Conservation (phyloP, 1,284 basidiomycete species). For the Puccinia horiana region DNA sequence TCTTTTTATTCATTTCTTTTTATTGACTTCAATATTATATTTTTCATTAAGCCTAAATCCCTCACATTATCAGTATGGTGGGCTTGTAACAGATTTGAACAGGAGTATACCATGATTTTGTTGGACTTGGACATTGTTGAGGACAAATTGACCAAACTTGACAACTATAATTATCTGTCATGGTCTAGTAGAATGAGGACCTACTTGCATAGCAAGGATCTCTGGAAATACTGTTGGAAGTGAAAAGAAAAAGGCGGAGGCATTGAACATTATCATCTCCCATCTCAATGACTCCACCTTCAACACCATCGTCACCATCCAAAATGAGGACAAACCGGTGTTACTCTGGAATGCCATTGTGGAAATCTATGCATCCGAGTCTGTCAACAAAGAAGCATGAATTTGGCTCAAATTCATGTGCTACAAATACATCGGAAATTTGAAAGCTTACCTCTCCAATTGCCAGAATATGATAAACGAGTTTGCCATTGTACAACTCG, state of each 20-base stretch:
- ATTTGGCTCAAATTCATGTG: conserved; percentile 8
- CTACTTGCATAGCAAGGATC: not conserved
- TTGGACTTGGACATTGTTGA: not conserved
- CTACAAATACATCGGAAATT: not conserved
- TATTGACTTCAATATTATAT: too few relatives aligned
- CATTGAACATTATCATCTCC: not conserved
- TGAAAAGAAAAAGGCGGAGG: not conserved
- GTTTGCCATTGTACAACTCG: not conserved
- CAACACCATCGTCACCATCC: not conserved
- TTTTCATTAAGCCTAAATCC: not conserved
- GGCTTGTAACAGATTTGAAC: not conserved
- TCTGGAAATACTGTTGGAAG: not conserved
- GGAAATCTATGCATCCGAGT: not conserved
- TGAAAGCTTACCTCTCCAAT: not conserved
- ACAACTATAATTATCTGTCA: not conserved
- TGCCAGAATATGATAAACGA: conserved; percentile 5
- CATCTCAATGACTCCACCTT: not conserved
- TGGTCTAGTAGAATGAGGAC: not conserved
- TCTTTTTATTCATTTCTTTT: too few relatives aligned
- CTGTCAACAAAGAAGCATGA: not conserved
- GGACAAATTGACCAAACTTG: not conserved
- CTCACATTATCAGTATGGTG: conserved; percentile 1
- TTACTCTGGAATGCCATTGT: not conserved
- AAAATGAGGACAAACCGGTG: not conserved
- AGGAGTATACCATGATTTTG: not conserved